A percentile compares a stretch with the other conserved stretches of the same genome.
phyloP scores from a whole-genome alignment of 257 asterid species.

The Datura wrightii region DNA sequence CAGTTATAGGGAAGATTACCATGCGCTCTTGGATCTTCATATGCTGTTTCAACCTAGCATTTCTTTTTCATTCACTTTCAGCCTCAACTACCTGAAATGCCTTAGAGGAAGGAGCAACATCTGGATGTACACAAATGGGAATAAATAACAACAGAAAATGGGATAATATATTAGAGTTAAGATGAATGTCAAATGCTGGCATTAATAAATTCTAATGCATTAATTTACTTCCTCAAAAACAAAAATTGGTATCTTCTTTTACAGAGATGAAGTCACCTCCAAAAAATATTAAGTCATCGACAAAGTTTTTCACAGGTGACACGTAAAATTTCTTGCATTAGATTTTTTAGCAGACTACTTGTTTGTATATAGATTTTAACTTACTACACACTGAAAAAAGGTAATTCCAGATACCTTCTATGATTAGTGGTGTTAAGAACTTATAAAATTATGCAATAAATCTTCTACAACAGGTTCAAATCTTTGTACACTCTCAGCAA shows the following conservation, averaged over 20 bases:
- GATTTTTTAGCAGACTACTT: too few relatives aligned
- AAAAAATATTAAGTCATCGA: conserved; percentile 57
- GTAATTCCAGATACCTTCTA: too few relatives aligned
- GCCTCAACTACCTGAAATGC: conserved; percentile 76
- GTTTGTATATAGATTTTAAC: too few relatives aligned
- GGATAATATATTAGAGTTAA: background rate
- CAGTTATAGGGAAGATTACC: conserved; percentile 46
- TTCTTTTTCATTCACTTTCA: conserved; percentile 80
- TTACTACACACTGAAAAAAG: too few relatives aligned
- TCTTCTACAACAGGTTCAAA: too few relatives aligned
- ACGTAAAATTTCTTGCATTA: too few relatives aligned
- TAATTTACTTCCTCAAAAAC: background rate
- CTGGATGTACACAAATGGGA: conserved; percentile 48
- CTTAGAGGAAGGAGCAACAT: conserved; percentile 62
- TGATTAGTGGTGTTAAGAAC: too few relatives aligned
- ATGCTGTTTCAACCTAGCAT: conserved; percentile 69
- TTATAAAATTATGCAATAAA: too few relatives aligned
- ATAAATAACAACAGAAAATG: conserved; percentile 22
- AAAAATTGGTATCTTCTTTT: background rate
- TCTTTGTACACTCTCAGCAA: too few relatives aligned
- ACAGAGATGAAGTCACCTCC: conserved; percentile 59
- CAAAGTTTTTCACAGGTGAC: conserved; percentile 42
- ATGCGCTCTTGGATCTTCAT: conserved; percentile 73
- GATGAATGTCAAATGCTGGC: background rate
- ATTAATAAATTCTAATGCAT: background rate